Percentiles rank a stretch among this genome's conserved stretches.
These are phyloP conservation scores for Penicillium longicatenatum DNA, from an alignment of 495 filamentous ascomycete genomes.

Conservation along the genomic window DNA sequence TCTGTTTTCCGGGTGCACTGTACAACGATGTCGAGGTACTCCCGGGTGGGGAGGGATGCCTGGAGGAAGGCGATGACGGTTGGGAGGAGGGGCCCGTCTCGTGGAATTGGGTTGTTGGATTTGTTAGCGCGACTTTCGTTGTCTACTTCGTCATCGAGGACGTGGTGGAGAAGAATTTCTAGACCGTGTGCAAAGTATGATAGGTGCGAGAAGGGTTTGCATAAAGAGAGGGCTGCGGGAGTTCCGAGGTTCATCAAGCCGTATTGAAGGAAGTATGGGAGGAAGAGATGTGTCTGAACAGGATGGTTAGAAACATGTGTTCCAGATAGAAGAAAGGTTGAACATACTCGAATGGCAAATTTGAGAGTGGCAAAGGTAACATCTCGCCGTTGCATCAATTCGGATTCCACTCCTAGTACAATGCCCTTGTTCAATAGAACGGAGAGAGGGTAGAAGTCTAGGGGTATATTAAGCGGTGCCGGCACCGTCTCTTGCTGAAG, in stretches of 20 bases:
- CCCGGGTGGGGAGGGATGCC: constrained; percentile 72
- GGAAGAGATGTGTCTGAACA: constrained; percentile 78
- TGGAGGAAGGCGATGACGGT: constrained; percentile 82
- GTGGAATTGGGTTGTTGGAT: constrained; percentile 28
- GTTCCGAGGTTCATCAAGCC: constrained; percentile 71
- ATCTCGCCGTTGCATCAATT: constrained; percentile 88
- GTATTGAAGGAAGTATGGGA: constrained; percentile 81
- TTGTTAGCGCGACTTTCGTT: constrained; percentile 61
- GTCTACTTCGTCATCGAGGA: constrained; percentile 94
- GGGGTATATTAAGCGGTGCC: constrained; percentile 48
- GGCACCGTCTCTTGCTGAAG: constrained; percentile 56
- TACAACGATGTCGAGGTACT: constrained; percentile 91
- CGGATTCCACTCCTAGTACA: constrained; percentile 85
- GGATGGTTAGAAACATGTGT: neutral
- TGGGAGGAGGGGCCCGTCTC: constrained; percentile 71
- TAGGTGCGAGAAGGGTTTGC: constrained; percentile 79
- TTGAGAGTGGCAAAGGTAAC: constrained; percentile 84
- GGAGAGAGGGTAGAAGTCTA: constrained; percentile 97
- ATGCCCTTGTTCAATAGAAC: constrained; percentile 82
- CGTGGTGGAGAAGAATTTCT: constrained; percentile 89
- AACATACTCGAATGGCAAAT: constrained; percentile 72
- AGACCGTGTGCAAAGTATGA: constrained; percentile 92
- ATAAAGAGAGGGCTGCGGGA: constrained; percentile 71
- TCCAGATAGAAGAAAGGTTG: neutral
- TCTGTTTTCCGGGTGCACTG: constrained; percentile 98